These are phyloP conservation scores for Tremellales sp. DNA, from an alignment of 1,284 basidiomycete species.

Conservation along the genomic window DNA sequence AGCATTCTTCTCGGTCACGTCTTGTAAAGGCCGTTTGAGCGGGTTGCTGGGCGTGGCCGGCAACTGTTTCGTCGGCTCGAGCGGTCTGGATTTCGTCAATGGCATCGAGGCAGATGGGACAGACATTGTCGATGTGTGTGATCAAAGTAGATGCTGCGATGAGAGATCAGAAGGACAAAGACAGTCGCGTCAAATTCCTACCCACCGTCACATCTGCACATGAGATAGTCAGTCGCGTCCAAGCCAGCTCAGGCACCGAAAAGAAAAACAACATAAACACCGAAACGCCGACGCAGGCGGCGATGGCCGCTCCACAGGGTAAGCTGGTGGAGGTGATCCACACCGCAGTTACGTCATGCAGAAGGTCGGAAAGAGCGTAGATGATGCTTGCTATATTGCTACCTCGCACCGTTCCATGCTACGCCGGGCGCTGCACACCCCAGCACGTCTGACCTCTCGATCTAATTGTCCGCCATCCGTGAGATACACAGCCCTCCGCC, in stretches of 20 bases:
- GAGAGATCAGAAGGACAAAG: neutral
- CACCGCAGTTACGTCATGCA: too few species aligned
- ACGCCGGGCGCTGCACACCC: too few species aligned
- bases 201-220: too few species aligned
- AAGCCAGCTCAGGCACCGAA: neutral
- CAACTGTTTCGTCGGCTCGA: neutral
- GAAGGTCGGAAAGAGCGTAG: too few species aligned
- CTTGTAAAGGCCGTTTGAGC: neutral
- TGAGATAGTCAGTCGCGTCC: neutral
- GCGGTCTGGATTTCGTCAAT: neutral
- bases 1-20: neutral
- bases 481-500: too few species aligned
- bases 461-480: too few species aligned
- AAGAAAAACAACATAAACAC: neutral
- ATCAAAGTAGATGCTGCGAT: neutral
- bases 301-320: neutral
- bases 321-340: too few species aligned
- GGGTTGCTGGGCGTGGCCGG: neutral
- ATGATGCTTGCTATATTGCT: too few species aligned
- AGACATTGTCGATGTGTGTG: neutral
- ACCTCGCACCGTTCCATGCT: too few species aligned
- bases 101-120: too few species aligned
- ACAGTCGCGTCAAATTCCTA: too few species aligned
- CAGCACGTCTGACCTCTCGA: too few species aligned
- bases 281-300: neutral